Conservation (phyloP, 2,329 filamentous ascomycete species). For the Colletotrichum karsti region DNA sequence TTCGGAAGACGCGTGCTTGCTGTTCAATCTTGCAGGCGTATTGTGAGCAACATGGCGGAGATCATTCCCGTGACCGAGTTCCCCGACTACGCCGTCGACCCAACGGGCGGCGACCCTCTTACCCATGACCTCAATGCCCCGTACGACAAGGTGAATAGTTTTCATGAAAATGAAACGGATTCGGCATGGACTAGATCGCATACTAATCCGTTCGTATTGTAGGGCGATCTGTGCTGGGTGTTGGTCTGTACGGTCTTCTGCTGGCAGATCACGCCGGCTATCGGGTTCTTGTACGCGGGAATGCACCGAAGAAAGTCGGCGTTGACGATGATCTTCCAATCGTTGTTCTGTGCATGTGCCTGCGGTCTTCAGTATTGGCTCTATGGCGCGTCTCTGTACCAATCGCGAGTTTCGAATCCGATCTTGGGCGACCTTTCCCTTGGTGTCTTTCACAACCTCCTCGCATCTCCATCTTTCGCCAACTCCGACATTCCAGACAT, state of each 20-base stretch:
- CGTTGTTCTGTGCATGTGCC: slow-evolving; percentile 53
- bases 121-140: slow-evolving; percentile 52
- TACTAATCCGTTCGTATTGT: background rate
- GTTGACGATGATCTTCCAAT: slow-evolving; percentile 56
- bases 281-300: slow-evolving; percentile 48
- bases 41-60: slow-evolving; percentile 14
- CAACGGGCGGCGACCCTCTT: slow-evolving; percentile 51
- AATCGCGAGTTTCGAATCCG: slow-evolving; percentile 43
- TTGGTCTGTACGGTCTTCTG: slow-evolving; percentile 45
- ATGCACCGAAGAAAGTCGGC: slow-evolving; percentile 47
- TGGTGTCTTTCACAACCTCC: slow-evolving; percentile 43
- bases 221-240: slow-evolving; percentile 54
- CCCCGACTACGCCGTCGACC: slow-evolving; percentile 49
- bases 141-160: slow-evolving; percentile 48
- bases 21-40: background rate
- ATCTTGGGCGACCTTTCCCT: slow-evolving; percentile 45
- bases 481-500: slow-evolving; percentile 47
- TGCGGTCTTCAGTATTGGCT: slow-evolving; percentile 57
- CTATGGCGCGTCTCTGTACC: slow-evolving; percentile 54
- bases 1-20: background rate
- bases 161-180: rapidly evolving
- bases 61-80: slow-evolving; percentile 41
- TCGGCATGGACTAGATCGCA: background rate
- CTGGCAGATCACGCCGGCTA: slow-evolving; percentile 49
- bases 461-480: slow-evolving; percentile 46